Evolutionary conservation across 768 basidiomycete species (phyloP), one percentile per base, ranked within the genome.

Genomic region (Lactarius hengduanensis): DNA sequence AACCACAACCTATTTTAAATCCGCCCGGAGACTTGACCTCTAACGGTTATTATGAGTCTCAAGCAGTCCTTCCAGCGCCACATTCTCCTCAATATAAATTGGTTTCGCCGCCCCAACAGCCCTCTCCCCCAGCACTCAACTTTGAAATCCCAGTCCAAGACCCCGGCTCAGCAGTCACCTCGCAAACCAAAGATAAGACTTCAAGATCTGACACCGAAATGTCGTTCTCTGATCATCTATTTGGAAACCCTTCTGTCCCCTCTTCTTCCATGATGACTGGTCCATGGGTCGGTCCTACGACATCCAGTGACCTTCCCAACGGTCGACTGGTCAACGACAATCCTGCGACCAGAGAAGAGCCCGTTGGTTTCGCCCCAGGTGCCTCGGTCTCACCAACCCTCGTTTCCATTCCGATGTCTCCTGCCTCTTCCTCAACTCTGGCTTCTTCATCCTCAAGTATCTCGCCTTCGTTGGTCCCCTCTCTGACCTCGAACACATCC

Each of bases 1-100:
- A 22, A 54, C 45, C n/a, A 32, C 61, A 36, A 28, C 20, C 13
- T 28, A 55, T 62, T 45, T 61, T 28, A 20, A 9, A 47, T 47
- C 38, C 55, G 20, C 47, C 57, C 61, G 58, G 57, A 58, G 57
- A 57, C 38, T 28, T 58, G 38, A 22, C 32, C 26, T 36, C 55
- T 56, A 32, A 50, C 36, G 38, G 6, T 36, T 41, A 10, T 47
- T 32, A 45, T 28, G 43, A 11, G 32, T 18, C 45, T 38, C 55
- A 61, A 43, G 34, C 13, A 36, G 59, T 36, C 32, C 47, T 9
- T 26, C 22, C 40, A 9, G 38, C 34, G 18, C 18, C 57, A 54
- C 61, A 58, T 6, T 8, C n/a, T 9, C 40, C 38, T n/a, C 22
- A 47, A 43, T 40, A 58, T 58, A 66, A 53, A 7, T 6, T 28